Conservation (phyloP, 495 filamentous ascomycete genomes). For the Venustampulla echinocandica region DNA sequence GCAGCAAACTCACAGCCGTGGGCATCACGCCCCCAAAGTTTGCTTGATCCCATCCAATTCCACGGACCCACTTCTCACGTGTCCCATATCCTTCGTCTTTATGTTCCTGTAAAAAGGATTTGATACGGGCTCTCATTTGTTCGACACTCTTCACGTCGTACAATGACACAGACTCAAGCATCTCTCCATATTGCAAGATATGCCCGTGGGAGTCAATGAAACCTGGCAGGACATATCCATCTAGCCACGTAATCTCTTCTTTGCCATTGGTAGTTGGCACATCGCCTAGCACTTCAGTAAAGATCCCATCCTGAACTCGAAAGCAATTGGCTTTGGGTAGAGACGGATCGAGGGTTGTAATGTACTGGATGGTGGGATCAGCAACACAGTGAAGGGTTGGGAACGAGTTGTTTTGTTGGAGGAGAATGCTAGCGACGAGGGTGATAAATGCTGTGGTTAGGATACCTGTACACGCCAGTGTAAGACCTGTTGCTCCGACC, state of each 20-base stretch:
- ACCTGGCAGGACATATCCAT: slow-evolving; percentile 45
- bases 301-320: slow-evolving; percentile 26
- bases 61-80: slow-evolving; percentile 46
- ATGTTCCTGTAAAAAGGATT: slow-evolving; percentile 37
- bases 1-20: slow-evolving; percentile 39
- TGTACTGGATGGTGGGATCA: slow-evolving; percentile 26
- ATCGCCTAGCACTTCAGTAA: slow-evolving; percentile 18
- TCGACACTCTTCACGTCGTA: slow-evolving; percentile 43
- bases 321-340: slow-evolving; percentile 33
- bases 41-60: slow-evolving; percentile 59
- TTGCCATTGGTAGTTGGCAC: slow-evolving; percentile 4
- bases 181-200: slow-evolving; percentile 53
- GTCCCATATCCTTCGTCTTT: slow-evolving; percentile 21
- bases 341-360: slow-evolving; percentile 28
- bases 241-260: slow-evolving; percentile 6
- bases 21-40: slow-evolving; percentile 49
- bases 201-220: slow-evolving; percentile 61
- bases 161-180: slow-evolving; percentile 49
- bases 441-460: slow-evolving; percentile 8
- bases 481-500: too few relatives aligned
- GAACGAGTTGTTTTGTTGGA: not conserved
- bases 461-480: too few relatives aligned
- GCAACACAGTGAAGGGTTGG: slow-evolving; percentile 15
- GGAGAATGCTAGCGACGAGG: slow-evolving; percentile 16
- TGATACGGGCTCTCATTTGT: slow-evolving; percentile 39